These are phyloP conservation scores for Debaryomyces hansenii DNA, from an alignment of 805 yeast genomes.

Conservation along the genomic window DNA sequence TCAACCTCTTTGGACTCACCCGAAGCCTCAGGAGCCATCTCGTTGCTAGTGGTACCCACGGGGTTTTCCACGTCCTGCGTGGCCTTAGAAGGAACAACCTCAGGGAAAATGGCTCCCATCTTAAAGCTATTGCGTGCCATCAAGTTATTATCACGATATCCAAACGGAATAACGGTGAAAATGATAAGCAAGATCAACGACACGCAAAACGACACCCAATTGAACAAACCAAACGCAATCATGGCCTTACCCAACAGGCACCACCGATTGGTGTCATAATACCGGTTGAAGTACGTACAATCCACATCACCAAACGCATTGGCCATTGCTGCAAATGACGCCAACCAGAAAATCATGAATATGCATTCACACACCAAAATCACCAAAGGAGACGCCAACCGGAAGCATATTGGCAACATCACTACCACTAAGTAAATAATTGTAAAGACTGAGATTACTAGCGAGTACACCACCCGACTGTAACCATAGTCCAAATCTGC, in stretches of 20 bases:
- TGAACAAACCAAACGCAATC: constrained; percentile 18
- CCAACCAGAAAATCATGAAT: constrained; percentile 21
- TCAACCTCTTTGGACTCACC: neutral
- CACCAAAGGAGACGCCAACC: constrained; percentile 8
- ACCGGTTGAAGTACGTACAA: constrained; percentile 7
- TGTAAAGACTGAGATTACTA: constrained; percentile 2
- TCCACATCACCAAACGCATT: constrained; percentile 12
- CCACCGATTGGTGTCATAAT: constrained; percentile 1
- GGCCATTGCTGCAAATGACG: constrained; percentile 17
- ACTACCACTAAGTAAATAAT: neutral
- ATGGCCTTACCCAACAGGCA: constrained; percentile 22
- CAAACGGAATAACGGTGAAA: constrained; percentile 16
- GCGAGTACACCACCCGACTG: constrained; percentile 3
- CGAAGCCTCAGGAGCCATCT: neutral
- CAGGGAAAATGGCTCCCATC: neutral
- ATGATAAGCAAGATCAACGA: constrained; percentile 14
- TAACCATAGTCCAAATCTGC: neutral
- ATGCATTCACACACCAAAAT: constrained; percentile 14
- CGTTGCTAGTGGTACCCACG: neutral
- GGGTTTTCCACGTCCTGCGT: neutral
- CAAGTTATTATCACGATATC: neutral
- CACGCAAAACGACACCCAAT: constrained; percentile 19
- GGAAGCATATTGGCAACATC: neutral
- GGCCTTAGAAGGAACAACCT: neutral
- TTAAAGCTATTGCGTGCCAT: neutral